phyloP scores from a whole-genome alignment of 2,329 filamentous ascomycete genomes.

The Sporothrix phasma region DNA sequence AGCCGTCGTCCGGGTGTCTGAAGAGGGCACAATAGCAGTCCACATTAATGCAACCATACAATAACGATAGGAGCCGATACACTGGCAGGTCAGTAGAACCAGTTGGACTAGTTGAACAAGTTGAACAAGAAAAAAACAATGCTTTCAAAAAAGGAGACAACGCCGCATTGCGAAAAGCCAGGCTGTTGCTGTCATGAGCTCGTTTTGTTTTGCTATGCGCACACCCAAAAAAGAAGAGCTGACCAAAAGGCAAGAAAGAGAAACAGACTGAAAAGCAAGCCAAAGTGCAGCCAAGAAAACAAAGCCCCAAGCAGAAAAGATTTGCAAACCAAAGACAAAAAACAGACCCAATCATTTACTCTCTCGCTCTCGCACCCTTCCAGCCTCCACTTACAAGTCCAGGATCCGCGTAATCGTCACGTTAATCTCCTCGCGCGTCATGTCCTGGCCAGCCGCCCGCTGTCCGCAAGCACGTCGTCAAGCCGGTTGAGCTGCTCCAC shows the following conservation, averaged over 20 bases:
- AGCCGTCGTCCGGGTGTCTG: no score
- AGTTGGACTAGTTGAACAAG: neutral
- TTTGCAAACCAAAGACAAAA: neutral
- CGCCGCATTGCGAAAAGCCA: neutral
- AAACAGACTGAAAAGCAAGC: neutral
- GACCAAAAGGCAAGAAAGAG: neutral
- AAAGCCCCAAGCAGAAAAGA: neutral
- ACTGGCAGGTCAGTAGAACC: neutral
- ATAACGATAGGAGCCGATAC: neutral
- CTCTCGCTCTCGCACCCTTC: neutral
- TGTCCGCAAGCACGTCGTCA: constrained; percentile 79
- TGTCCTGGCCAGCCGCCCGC: constrained; percentile 53
- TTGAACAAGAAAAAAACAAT: neutral
- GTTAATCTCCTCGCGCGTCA: constrained; percentile 54
- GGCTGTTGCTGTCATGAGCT: constrained; percentile 1
- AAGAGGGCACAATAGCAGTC: neutral
- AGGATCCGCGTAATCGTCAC: constrained; percentile 50
- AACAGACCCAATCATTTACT: neutral
- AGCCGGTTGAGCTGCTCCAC: constrained; percentile 39
- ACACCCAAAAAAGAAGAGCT: neutral
- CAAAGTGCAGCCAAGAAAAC: neutral
- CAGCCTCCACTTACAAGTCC: constrained; percentile 10
- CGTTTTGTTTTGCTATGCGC: constrained; percentile 11
- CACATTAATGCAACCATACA: neutral
- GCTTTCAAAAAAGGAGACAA: neutral